A percentile compares a stretch with the other conserved stretches of the same genome.
Evolutionary conservation across 768 basidiomycete species (phyloP).

Genomic region (Suillus cothurnatus): DNA sequence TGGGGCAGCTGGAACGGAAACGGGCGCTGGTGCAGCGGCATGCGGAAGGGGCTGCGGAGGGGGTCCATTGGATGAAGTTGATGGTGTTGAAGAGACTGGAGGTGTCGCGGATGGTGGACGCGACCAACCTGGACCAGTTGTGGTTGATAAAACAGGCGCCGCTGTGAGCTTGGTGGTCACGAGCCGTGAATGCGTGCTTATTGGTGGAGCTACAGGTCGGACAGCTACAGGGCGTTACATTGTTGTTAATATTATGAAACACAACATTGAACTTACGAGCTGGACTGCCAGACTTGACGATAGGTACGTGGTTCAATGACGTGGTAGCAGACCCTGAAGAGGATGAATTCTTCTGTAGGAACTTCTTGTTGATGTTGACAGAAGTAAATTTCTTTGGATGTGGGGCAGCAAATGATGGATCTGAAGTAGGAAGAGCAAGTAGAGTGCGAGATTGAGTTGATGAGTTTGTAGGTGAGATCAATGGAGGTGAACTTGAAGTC

Average conservation of each 20-base stretch:
- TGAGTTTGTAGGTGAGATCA: slow-evolving; percentile 22
- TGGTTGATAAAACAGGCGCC: slow-evolving; percentile 54
- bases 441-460: slow-evolving; percentile 12
- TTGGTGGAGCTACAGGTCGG: slow-evolving; percentile 56
- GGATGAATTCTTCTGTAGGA: slow-evolving; percentile 85
- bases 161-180: slow-evolving; percentile 88
- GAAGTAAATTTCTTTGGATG: slow-evolving; percentile 87
- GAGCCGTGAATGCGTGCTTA: slow-evolving; percentile 72
- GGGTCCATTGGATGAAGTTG: slow-evolving; percentile 43
- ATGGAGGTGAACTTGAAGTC: slow-evolving; percentile 14
- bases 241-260: neutral
- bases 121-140: slow-evolving; percentile 73
- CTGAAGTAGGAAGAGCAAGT: slow-evolving; percentile 13
- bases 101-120: slow-evolving; percentile 76
- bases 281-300: slow-evolving; percentile 53
- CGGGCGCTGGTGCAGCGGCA: slow-evolving; percentile 31
- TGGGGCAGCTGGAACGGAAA: slow-evolving; percentile 37
- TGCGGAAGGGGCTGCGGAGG: slow-evolving; percentile 49
- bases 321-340: slow-evolving; percentile 50
- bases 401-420: slow-evolving; percentile 36
- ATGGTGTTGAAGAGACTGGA: slow-evolving; percentile 53
- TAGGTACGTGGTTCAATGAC: slow-evolving; percentile 40
- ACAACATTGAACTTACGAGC: slow-evolving; percentile 45
- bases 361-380: slow-evolving; percentile 95
- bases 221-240: slow-evolving; percentile 35